These are phyloP conservation scores for Flagelloscypha sp. DNA, from an alignment of 768 basidiomycete species.

Conservation along the genomic window DNA sequence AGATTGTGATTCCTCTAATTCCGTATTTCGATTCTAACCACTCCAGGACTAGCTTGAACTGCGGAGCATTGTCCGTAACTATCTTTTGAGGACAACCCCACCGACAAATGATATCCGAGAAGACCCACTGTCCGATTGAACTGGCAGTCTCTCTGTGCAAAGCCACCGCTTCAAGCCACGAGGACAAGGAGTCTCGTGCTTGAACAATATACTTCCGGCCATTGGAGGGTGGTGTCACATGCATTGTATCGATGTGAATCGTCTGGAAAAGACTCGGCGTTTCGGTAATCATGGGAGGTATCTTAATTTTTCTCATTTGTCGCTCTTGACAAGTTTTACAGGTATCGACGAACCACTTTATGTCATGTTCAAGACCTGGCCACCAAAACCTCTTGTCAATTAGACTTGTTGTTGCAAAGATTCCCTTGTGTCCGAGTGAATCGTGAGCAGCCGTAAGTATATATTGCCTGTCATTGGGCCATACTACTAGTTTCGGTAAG, in stretches of 20 bases:
- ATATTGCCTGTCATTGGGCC: no score
- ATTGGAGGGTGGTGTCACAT: slow-evolving; percentile 14
- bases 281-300: slow-evolving; percentile 19
- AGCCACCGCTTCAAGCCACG: slow-evolving; percentile 17
- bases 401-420: slow-evolving; percentile 4
- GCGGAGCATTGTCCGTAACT: slow-evolving; percentile 26
- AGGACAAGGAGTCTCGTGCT: slow-evolving; percentile 15
- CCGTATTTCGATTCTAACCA: slow-evolving; percentile 16
- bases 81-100: slow-evolving; percentile 28
- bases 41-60: slow-evolving; percentile 17
- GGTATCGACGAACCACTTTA: slow-evolving; percentile 23
- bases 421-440: slow-evolving; percentile 11
- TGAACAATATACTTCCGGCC: slow-evolving; percentile 19
- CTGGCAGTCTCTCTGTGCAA: slow-evolving; percentile 13
- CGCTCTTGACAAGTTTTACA: slow-evolving; percentile 25
- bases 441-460: neutral
- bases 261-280: slow-evolving; percentile 19
- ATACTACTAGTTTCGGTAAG: no score
- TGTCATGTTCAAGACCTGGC: slow-evolving; percentile 16
- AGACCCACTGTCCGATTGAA: slow-evolving; percentile 18
- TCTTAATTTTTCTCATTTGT: slow-evolving; percentile 12
- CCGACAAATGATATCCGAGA: slow-evolving; percentile 24
- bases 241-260: slow-evolving; percentile 22
- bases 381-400: slow-evolving; percentile 15
- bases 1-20: slow-evolving; percentile 32